These are phyloP conservation scores for Paxillus ammoniavirescens DNA, from an alignment of 768 basidiomycete genomes.

Conservation along the genomic window DNA sequence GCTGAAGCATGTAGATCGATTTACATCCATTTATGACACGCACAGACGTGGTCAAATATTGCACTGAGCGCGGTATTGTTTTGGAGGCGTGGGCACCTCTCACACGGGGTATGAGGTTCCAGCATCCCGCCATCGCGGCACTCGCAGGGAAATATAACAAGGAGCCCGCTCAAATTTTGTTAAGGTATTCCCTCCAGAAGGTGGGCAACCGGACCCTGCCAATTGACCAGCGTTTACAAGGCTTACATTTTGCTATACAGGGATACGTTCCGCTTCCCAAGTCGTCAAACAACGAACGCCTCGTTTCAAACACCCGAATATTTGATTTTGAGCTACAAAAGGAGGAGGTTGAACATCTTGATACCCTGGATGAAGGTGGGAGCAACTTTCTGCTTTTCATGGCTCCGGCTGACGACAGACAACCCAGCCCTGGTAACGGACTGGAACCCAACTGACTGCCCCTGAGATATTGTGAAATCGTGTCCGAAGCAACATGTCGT, in stretches of 20 bases:
- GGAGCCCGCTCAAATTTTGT: constrained; percentile 54
- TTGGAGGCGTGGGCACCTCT: constrained; percentile 49
- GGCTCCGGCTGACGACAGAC: constrained; percentile 1
- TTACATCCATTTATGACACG: constrained; percentile 72
- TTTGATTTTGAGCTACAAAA: constrained; percentile 59
- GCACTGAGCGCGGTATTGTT: constrained; percentile 53
- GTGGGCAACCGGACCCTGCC: constrained; percentile 30
- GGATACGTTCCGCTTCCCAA: constrained; percentile 64
- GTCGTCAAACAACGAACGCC: constrained; percentile 50
- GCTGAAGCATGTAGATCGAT: constrained; percentile 39
- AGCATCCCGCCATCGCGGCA: constrained; percentile 48
- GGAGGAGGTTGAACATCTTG: constrained; percentile 49
- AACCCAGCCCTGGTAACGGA: constrained; percentile 3
- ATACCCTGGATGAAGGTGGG: constrained; percentile 54
- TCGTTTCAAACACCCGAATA: constrained; percentile 56
- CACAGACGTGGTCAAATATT: constrained; percentile 55
- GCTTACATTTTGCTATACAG: not conserved
- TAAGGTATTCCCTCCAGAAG: constrained; percentile 65
- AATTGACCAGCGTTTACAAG: not conserved
- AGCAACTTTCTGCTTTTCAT: not conserved
- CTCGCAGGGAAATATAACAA: constrained; percentile 57
- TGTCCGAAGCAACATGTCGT: constrained; percentile 3
- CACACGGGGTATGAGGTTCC: constrained; percentile 53
- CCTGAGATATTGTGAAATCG: constrained; percentile 3
- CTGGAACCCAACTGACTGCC: constrained; percentile 9